Evolutionary conservation across 2,329 filamentous ascomycete genomes (phyloP), one percentile per base, ranked within the genome.

Genomic region (Lasiodiplodia theobromae): DNA sequence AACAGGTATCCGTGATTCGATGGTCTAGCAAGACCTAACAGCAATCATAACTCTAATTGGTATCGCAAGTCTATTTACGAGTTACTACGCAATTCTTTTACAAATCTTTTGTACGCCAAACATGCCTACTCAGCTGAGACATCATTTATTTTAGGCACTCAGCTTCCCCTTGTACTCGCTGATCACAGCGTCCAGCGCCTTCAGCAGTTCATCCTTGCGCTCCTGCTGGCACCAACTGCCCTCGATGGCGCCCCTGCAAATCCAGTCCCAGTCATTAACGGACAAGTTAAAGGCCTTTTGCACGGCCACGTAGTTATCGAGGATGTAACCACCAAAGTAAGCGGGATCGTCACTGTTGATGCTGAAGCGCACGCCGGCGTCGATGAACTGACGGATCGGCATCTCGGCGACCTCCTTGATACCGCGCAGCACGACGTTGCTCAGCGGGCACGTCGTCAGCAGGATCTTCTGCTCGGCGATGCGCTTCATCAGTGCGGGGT

Each of bases 291-390:
- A 93, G 0, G 89, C 88, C 52, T 92, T 89, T 77, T 94, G 91
- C 37, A 94, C 89, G 1, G 89, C 89, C 73, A 88, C 90, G 79
- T 91, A 94, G 72, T 93, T 93, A 73, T 92, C 90, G 64, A 91
- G 80, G 66, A 94, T 87, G 77, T 93, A 93, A 0, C 88, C 89
- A 3, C 91, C 90, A 80, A 94, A 94, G 75, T 92, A 92, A 12
- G 89, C 90, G 69, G 90, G 90, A 75, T 92, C 90, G 74, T 93
- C 91, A 72, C 88, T 91, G 78, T 93, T 93, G 76, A 93, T 87
- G 68, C 87, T 91, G 77, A 93, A 92, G 70, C 81, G 84, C 49
- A 93, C 87, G 0, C 89, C 88, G 6, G 81, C 81, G 51, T 91
- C 86, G 23, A 93, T 78, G 72, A 92, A 90, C 65, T 80, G 81